These are phyloP conservation scores for Suhomyces prunicola DNA, from an alignment of 805 yeast genomes.

Conservation along the genomic window DNA sequence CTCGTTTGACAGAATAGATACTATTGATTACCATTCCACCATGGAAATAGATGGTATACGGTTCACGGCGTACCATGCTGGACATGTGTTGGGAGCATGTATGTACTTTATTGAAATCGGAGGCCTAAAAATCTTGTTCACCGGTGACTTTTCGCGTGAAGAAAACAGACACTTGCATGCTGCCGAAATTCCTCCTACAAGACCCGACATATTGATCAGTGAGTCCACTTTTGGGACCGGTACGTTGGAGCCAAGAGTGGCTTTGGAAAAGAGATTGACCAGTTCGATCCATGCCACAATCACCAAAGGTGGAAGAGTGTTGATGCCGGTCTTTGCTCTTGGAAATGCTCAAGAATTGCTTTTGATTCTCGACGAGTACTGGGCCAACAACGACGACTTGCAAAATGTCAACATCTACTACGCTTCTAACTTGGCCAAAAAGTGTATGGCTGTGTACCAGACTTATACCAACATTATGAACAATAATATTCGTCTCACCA, in stretches of 20 bases:
- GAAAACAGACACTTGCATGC: constrained; percentile 91
- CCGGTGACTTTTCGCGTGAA: constrained; percentile 97
- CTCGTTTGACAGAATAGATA: constrained; percentile 87
- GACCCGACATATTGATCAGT: constrained; percentile 87
- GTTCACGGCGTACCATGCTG: constrained; percentile 98
- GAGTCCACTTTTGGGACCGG: constrained; percentile 99
- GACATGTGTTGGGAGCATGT: constrained; percentile 99
- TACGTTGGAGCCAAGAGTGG: constrained; percentile 86
- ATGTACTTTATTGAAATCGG: constrained; percentile 96
- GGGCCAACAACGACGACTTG: constrained; percentile 81
- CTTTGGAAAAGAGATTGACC: constrained; percentile 79
- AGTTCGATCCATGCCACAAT: constrained; percentile 80
- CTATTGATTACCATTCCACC: constrained; percentile 94
- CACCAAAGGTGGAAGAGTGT: constrained; percentile 83
- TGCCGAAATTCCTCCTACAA: constrained; percentile 86
- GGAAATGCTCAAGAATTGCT: constrained; percentile 96
- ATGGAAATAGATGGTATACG: constrained; percentile 90
- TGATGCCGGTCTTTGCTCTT: constrained; percentile 91
- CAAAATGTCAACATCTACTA: constrained; percentile 81
- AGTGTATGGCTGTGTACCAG: constrained; percentile 96
- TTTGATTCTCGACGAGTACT: constrained; percentile 88
- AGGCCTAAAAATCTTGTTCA: constrained; percentile 81
- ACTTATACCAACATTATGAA: constrained; percentile 98
- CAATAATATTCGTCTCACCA: constrained; percentile 71
- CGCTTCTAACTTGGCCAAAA: constrained; percentile 90